Conservation (phyloP, 352 stramenopile genomes). For the Aphanomyces invadans region DNA sequence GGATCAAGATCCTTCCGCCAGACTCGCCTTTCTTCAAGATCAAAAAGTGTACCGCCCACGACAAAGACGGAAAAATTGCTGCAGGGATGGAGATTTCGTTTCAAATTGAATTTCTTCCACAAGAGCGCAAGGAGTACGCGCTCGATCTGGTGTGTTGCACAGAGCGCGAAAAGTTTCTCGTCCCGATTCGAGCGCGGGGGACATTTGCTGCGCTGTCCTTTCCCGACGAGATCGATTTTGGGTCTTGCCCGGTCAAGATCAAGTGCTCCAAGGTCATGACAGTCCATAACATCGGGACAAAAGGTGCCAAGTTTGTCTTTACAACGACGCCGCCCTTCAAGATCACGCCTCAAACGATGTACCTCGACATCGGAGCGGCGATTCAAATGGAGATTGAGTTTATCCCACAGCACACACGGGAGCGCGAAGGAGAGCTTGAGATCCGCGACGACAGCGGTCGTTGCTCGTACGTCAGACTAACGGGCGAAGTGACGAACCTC, state of each 20-base stretch:
- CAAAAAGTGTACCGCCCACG: constrained; percentile 25
- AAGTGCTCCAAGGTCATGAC: constrained; percentile 66
- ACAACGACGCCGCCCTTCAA: constrained; percentile 45
- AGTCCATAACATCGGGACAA: constrained; percentile 85
- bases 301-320: constrained; percentile 71
- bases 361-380: constrained; percentile 51
- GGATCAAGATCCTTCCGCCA: constrained; percentile 82
- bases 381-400: constrained; percentile 79
- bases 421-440: constrained; percentile 63
- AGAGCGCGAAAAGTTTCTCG: constrained; percentile 91
- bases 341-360: constrained; percentile 51
- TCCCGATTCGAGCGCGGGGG: constrained; percentile 83
- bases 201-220: constrained; percentile 82
- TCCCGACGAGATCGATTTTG: constrained; percentile 84
- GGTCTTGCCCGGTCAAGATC: constrained; percentile 82
- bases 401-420: constrained; percentile 25
- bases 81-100: constrained; percentile 92
- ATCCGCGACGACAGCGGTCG: constrained; percentile 80
- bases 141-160: constrained; percentile 90
- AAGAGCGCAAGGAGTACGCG: constrained; percentile 84
- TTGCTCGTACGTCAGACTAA: constrained; percentile 57
- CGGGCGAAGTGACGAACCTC: constrained; percentile 72
- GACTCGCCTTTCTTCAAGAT: constrained; percentile 87
- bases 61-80: constrained; percentile 75
- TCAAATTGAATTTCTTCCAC: constrained; percentile 84